Base-by-base conservation (phyloP, 2,329 filamentous ascomycete species). In the Gyromitra esculenta region DNA sequence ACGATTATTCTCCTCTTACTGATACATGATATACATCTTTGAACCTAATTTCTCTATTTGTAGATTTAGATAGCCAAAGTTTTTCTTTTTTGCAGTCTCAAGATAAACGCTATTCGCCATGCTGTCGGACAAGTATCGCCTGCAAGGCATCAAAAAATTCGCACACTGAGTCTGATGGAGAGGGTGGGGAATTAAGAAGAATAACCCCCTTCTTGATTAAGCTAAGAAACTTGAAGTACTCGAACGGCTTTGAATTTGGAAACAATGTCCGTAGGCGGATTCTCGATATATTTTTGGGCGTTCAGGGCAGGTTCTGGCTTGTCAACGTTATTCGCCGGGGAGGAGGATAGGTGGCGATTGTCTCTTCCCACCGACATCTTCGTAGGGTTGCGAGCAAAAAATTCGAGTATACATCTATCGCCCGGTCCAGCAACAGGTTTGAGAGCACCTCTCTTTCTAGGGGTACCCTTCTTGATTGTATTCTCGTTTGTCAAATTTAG, bases 191-290 rank as follows among this genome's bases (percentile, higher is more conserved):
- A 18, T 18, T 6, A 57, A 57, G 31, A 54, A 54, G 25, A 13
- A 25, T 31, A 25, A 31, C 0, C 25, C 1, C 9, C 50, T 31
- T 11, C 4, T 18, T 11, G 52, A 62, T 41, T 18, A 2, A 50
- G 35, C 64, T 31, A 71, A 54, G 48, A 45, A 37, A 18, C 9
- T n/a, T 13, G 7, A 45, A 59, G 31, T 15, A 56, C 60, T 54
- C 59, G 45, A 45, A 71, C 68, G 9, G 59, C 68, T 56, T 41
- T 63, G 48, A 43, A 71, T 43, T 21, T 71, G 5, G 56, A 11
- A 48, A 54, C 25, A 7, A 54, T 31, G 37, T 45, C 66, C 39
- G 54, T 37, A 37, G 15, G 13, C 35, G 11, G 11, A 5, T 5
- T 39, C 31, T 39, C 25, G 31, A 7, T 11, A 7, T 13, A 13